These are phyloP conservation scores for Tulasnella sp. DNA, from an alignment of 768 basidiomycete genomes.

Conservation along the genomic window DNA sequence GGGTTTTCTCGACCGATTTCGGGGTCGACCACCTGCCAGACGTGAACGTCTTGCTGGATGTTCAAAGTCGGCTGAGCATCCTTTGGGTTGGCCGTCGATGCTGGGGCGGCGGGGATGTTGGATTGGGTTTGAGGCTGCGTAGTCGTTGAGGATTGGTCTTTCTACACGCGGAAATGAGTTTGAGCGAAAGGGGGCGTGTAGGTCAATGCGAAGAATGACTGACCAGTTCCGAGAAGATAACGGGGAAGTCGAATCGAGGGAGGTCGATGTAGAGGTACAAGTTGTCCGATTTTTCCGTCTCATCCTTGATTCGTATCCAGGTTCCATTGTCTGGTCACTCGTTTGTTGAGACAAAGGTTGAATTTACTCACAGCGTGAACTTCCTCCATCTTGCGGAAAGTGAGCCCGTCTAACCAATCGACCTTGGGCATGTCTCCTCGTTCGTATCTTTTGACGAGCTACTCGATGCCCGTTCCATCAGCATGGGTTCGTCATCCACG, in stretches of 20 bases:
- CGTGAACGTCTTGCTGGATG: conserved; percentile 47
- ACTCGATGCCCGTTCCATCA: not conserved
- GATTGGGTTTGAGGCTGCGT: conserved; percentile 2
- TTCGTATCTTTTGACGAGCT: conserved; percentile 84
- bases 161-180: not conserved
- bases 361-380: conserved; percentile 64
- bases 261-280: conserved; percentile 95
- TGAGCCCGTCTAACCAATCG: conserved; percentile 91
- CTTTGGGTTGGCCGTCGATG: conserved; percentile 22
- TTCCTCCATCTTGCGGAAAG: conserved; percentile 91
- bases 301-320: conserved; percentile 41
- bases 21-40: conserved; percentile 87
- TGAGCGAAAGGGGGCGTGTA: not conserved
- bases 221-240: conserved; percentile 87
- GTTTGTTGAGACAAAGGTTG: not conserved
- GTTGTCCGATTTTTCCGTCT: conserved; percentile 83
- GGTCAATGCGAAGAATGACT: conserved; percentile 24
- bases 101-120: conserved; percentile 30
- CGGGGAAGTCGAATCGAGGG: conserved; percentile 93
- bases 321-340: not conserved
- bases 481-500: not conserved
- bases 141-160: conserved; percentile 8
- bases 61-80: conserved; percentile 28
- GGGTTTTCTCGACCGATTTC: conserved; percentile 89
- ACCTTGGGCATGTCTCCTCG: conserved; percentile 86